Evolutionary conservation across 2,329 filamentous ascomycete genomes (phyloP).

Genomic region (Clonostachys chloroleuca): DNA sequence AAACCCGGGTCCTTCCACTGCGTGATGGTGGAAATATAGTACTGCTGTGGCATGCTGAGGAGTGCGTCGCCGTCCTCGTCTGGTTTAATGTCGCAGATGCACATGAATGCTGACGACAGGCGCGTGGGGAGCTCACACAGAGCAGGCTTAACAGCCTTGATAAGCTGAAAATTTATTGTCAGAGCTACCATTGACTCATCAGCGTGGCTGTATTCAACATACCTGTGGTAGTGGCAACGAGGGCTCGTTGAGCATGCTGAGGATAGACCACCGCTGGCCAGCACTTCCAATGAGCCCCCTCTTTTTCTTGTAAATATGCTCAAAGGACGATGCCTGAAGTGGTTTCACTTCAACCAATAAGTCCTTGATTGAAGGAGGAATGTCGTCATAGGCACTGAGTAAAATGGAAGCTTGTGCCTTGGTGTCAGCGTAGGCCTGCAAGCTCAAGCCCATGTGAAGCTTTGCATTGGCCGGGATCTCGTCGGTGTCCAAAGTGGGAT

Average conservation of each 20-base stretch:
- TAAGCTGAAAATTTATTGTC: too few relatives aligned
- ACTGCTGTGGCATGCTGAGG: not conserved
- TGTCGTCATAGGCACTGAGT: too few relatives aligned
- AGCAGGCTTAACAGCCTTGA: not conserved
- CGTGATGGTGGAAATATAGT: not conserved
- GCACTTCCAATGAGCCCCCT: not conserved
- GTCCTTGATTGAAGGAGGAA: not conserved
- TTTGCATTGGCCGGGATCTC: not conserved
- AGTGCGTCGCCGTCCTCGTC: not conserved
- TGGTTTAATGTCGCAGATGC: not conserved
- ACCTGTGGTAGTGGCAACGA: not conserved
- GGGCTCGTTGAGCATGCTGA: conserved; percentile 1
- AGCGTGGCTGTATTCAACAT: not conserved
- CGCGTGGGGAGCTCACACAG: not conserved
- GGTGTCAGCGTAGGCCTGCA: too few relatives aligned
- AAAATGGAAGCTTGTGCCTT: too few relatives aligned
- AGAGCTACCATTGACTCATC: not conserved
- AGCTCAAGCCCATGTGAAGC: too few relatives aligned
- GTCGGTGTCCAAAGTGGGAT: not conserved
- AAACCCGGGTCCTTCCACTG: not conserved
- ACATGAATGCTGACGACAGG: not conserved
- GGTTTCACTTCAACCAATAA: not conserved
- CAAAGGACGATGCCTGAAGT: not conserved
- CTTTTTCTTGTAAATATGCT: not conserved
- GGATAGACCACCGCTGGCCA: not conserved